These are phyloP conservation scores for Moelleriella libera DNA, from an alignment of 2,329 filamentous ascomycete genomes.

Conservation along the genomic window DNA sequence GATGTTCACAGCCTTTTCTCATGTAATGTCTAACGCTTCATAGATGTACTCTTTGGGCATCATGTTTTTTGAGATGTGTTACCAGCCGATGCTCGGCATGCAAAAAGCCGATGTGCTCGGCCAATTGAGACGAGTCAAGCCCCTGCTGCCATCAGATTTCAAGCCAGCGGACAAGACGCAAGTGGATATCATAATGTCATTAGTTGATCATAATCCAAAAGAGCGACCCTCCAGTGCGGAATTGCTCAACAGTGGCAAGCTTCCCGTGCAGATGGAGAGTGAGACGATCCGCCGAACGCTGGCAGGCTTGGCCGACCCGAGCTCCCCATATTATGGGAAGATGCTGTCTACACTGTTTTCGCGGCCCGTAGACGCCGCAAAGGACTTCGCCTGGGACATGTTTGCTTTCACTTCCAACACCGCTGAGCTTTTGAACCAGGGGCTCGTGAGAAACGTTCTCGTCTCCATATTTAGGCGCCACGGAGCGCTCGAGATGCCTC, in stretches of 20 bases:
- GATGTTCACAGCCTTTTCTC: too few relatives aligned
- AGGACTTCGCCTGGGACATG: conserved; percentile 70
- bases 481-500: conserved; percentile 69
- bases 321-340: conserved; percentile 78
- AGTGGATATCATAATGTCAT: conserved; percentile 61
- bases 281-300: conserved; percentile 78
- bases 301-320: conserved; percentile 65
- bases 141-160: conserved; percentile 61
- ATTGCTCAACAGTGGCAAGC: conserved; percentile 69
- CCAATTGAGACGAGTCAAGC: conserved; percentile 51
- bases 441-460: conserved; percentile 60
- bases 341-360: conserved; percentile 78
- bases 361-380: conserved; percentile 60
- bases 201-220: conserved; percentile 71
- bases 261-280: conserved; percentile 85
- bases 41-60: conserved; percentile 93
- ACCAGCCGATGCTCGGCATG: conserved; percentile 50
- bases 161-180: conserved; percentile 56
- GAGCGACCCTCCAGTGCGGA: conserved; percentile 73
- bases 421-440: conserved; percentile 54
- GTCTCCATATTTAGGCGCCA: conserved; percentile 74
- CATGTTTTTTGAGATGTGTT: conserved; percentile 98
- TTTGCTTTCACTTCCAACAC: conserved; percentile 37
- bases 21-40: background rate
- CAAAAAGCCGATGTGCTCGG: conserved; percentile 51